Conservation (phyloP, 2,329 filamentous ascomycete genomes). For the Calycina herbarum region DNA sequence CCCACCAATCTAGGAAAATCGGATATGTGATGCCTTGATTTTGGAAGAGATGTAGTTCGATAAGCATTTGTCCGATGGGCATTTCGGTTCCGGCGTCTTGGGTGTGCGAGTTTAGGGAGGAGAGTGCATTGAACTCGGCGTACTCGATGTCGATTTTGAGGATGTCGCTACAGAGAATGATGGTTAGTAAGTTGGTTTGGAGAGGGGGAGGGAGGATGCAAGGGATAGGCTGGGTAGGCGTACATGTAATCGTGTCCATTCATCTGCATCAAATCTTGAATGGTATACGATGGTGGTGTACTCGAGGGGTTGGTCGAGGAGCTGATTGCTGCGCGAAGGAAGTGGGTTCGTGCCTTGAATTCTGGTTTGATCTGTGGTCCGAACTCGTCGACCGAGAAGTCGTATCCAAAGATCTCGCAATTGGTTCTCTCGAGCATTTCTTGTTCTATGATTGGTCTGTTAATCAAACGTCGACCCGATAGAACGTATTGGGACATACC, state of each 20-base stretch:
- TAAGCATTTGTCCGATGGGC: conserved; percentile 32
- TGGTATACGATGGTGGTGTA: conserved; percentile 38
- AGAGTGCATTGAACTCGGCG: conserved; percentile 39
- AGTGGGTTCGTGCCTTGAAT: conserved; percentile 35
- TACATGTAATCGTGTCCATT: conserved; percentile 41
- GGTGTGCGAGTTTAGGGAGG: conserved; percentile 34
- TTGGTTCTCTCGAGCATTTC: conserved; percentile 42
- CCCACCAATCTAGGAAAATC: conserved; percentile 36
- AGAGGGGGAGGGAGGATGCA: conserved; percentile 31
- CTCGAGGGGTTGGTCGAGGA: conserved; percentile 32
- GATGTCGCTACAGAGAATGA: conserved; percentile 35
- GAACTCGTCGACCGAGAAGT: conserved; percentile 40
- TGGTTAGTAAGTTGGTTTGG: conserved; percentile 30
- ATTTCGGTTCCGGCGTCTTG: conserved; percentile 20
- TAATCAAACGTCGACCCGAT: background rate
- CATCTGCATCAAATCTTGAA: conserved; percentile 41
- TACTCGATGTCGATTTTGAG: conserved; percentile 44
- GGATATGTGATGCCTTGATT: conserved; percentile 22
- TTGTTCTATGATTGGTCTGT: conserved; percentile 32
- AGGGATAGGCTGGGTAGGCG: background rate
- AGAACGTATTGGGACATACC: conserved; percentile 23
- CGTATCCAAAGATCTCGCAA: conserved; percentile 43
- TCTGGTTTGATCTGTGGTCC: conserved; percentile 32
- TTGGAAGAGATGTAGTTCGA: conserved; percentile 31
- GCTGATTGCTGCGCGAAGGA: conserved; percentile 38